phyloP scores from a whole-genome alignment of 108 stramenopile genomes.

The Cyclotella cryptica region DNA sequence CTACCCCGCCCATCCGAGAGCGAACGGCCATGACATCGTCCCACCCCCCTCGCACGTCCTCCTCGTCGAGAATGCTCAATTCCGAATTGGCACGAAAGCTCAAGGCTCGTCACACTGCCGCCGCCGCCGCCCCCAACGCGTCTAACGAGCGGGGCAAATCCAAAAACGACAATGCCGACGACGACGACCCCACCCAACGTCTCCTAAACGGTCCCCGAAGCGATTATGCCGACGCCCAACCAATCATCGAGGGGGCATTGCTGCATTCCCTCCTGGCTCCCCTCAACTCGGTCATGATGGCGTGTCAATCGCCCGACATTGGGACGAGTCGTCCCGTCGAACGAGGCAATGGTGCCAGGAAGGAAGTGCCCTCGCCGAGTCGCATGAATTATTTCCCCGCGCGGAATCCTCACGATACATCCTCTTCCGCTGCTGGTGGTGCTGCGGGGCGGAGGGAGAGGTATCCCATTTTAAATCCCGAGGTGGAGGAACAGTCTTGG shows the following conservation, averaged over 20 bases:
- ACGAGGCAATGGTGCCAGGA: background rate
- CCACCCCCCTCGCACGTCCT: no score
- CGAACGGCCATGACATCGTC: no score
- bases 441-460: background rate
- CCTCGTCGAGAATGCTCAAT: conserved; percentile 1
- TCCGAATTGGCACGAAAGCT: background rate
- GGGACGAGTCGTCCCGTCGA: no score
- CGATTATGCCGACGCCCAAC: no score
- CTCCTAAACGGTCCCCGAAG: no score
- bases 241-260: background rate
- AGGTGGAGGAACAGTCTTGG: background rate
- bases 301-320: background rate
- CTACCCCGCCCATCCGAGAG: no score
- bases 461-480: background rate
- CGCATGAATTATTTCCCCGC: background rate
- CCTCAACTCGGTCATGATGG: background rate
- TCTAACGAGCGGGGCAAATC: background rate
- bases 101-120: background rate
- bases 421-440: no score
- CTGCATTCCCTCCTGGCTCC: background rate
- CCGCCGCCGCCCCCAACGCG: background rate
- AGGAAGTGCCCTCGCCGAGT: background rate
- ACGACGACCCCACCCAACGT: background rate
- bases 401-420: background rate
- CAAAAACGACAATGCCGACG: background rate